Base-by-base conservation (phyloP, 1,139 yeast species). In the Kazachstania sp. region DNA sequence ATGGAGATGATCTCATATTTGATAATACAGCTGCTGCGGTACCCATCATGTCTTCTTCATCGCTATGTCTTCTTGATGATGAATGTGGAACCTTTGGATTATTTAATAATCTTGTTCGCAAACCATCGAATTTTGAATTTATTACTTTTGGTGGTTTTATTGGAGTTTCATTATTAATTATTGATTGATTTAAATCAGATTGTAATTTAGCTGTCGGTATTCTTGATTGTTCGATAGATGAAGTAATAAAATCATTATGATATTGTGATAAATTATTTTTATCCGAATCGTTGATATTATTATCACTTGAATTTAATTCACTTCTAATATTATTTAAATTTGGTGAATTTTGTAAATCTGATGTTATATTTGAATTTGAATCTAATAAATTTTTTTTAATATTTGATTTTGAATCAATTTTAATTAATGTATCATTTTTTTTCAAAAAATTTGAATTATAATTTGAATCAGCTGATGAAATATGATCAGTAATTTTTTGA, bases 1-100 rank as follows among this genome's bases (percentile, higher is more conserved):
- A 63, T 3, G 67, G 65, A 3, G 66, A 62, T 15, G 66, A 63
- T 44, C 65, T 55, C 63, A 63, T 57, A 41, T 55, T 60, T 8
- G 66, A 63, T 28, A 63, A 46, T 2, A 61, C 65, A 2, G 60
- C 64, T 6, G 65, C 67, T 0, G 66, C 66, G 20, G 54, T 53
- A 20, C 60, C 65, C 45, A 58, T 45, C 35, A 58, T 60, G 15
- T 56, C 60, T 40, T 51, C 63, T 15, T 56, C 60, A 35, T 52
- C 55, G 5, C 48, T 48, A 32, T 39, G 35, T 19, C 28, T 19
- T 29, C 28, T 39, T 7, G n/a, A n/a, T n/a, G 36, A n/a, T 12
- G 29, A 26, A 7, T 39, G 30, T 20, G 39, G 12, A 18, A 39
- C 23, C 13, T 43, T 48, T 23, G 64, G 61, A 38, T 56, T 54